phyloP scores from a whole-genome alignment of 768 basidiomycete species.

The Trametes cubensis region DNA sequence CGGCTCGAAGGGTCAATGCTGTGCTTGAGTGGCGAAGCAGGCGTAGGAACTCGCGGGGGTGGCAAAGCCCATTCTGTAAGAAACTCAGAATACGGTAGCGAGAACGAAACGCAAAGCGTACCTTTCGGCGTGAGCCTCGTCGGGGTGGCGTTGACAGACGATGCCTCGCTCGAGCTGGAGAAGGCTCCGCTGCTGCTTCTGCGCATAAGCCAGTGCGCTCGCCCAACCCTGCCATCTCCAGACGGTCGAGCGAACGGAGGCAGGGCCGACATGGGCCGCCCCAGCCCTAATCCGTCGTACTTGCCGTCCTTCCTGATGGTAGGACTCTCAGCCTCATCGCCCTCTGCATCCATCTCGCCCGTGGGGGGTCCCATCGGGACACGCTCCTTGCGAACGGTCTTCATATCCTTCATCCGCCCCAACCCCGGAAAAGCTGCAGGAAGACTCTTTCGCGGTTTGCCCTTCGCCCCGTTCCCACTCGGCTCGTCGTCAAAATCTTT shows the following conservation, averaged over 20 bases:
- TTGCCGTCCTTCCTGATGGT: conserved; percentile 52
- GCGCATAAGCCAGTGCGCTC: conserved; percentile 67
- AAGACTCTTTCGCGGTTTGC: conserved; percentile 68
- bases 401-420: conserved; percentile 33
- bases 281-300: conserved; percentile 69
- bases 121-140: conserved; percentile 58
- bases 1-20: conserved; percentile 42
- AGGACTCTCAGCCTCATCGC: conserved; percentile 70
- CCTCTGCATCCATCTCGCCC: conserved; percentile 46
- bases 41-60: conserved; percentile 50
- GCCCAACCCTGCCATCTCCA: conserved; percentile 29
- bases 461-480: conserved; percentile 45
- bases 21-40: conserved; percentile 51
- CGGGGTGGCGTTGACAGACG: conserved; percentile 57
- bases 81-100: conserved; percentile 9
- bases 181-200: conserved; percentile 83
- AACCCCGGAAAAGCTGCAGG: conserved; percentile 68
- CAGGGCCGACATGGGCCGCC: conserved; percentile 47
- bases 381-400: conserved; percentile 28
- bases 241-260: conserved; percentile 26
- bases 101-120: conserved; percentile 29
- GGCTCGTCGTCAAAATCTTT: conserved; percentile 40
- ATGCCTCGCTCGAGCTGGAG: conserved; percentile 72
- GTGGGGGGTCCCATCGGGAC: conserved; percentile 13
- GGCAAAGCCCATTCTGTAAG: conserved; percentile 59